Evolutionary conservation across 352 stramenopile species (phyloP), one percentile per base, ranked within the genome.

Genomic region (Globisporangium heterothallicum): DNA sequence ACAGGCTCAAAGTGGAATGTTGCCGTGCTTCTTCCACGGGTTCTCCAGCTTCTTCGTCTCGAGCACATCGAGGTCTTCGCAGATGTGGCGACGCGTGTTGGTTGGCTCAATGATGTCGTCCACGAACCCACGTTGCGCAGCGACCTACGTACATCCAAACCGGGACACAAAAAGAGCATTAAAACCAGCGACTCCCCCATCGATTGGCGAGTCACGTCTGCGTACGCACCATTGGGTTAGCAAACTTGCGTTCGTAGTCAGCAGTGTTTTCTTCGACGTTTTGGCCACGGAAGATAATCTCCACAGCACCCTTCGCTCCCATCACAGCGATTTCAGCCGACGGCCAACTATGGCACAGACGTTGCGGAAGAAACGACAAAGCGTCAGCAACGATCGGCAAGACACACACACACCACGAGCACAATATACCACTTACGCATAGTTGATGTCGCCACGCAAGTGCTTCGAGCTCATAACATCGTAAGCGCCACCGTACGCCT

Each of bases 401-500:
- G 22, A 19, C 19, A 8, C 12, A 45, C 18, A n/a, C 22, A 42
- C 36, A 41, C 14, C 5, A 44, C 43, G 32, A 29, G 22, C n/a
- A n/a, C n/a, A n/a, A 25, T 24, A 63, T 49, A 22, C 27, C n/a
- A 77, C 71, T 57, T 69, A 83, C 68, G 97, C 88, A 69, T 98
- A 98, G 72, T 99, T 99, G 53, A 93, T 86, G 85, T 99, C 97
- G 9, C 87, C 95, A 34, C 89, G 84, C 42, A 99, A 72, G 70
- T 99, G 97, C 80, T 99, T 99, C 50, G 90, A 98, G 53, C 81
- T 87, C 97, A 99, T 99, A 30, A 99, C 94, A 70, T 99, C 95
- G 73, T 99, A 99, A 4, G 97, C 96, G 35, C 97, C 97, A 49
- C 97, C 97, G 69, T 99, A 99, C 19, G 95, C 95, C 66, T 99